These are phyloP conservation scores for Pseudonitzschia pungens DNA, from an alignment of 108 stramenopile species.

Conservation along the genomic window DNA sequence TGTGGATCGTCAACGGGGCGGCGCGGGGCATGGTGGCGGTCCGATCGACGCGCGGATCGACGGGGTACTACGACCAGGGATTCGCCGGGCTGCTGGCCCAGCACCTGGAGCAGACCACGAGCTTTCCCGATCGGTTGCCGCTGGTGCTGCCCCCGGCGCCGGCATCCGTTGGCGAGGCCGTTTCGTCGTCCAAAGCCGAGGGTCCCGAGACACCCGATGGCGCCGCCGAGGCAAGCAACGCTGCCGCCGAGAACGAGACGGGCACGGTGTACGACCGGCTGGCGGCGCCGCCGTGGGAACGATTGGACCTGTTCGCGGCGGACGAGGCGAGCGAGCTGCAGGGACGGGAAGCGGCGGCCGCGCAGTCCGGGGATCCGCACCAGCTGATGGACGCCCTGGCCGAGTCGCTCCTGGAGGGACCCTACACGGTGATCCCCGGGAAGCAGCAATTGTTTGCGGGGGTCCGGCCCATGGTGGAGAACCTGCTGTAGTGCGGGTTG, in stretches of 20 bases:
- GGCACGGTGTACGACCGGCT: slow-evolving; percentile 23
- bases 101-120: slow-evolving; percentile 47
- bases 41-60: slow-evolving; percentile 46
- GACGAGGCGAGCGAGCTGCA: slow-evolving; percentile 9
- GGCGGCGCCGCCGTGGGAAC: slow-evolving; percentile 48
- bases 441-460: slow-evolving; percentile 71
- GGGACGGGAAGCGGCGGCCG: background rate
- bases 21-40: slow-evolving; percentile 55
- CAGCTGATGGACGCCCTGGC: slow-evolving; percentile 73
- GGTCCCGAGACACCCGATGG: no score
- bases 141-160: slow-evolving; percentile 22
- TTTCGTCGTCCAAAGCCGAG: no score
- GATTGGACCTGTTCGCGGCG: slow-evolving; percentile 26
- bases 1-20: slow-evolving; percentile 44
- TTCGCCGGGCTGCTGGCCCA: slow-evolving; percentile 54
- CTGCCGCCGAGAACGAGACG: background rate
- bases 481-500: slow-evolving; percentile 45
- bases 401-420: slow-evolving; percentile 58
- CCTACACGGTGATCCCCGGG: slow-evolving; percentile 46
- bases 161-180: background rate
- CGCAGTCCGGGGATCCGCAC: slow-evolving; percentile 24
- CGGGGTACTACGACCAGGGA: slow-evolving; percentile 57
- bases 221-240: background rate
- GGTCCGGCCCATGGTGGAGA: slow-evolving; percentile 73
- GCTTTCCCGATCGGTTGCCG: slow-evolving; percentile 34